Percentiles rank a stretch among this genome's conserved stretches.
Evolutionary conservation across 2,329 filamentous ascomycete species (phyloP).

Genomic region (Ascochyta viciae-villosae): DNA sequence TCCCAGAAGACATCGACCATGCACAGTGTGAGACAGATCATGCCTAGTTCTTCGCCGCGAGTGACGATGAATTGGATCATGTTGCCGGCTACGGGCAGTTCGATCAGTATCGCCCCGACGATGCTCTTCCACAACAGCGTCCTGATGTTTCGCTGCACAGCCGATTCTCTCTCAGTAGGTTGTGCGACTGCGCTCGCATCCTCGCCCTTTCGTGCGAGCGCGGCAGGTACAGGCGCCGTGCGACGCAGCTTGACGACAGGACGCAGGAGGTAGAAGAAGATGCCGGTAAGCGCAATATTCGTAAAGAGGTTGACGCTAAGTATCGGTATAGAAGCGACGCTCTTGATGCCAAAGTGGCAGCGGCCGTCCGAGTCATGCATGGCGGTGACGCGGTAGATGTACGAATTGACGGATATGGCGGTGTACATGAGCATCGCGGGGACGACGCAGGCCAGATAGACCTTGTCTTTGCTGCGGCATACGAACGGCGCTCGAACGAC

Average conservation of each 20-base stretch:
- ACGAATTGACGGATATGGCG: constrained; percentile 33
- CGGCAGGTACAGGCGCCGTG: not conserved
- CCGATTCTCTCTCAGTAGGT: constrained; percentile 6
- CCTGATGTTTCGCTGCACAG: constrained; percentile 29
- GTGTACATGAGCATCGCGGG: constrained; percentile 31
- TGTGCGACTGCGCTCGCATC: not conserved
- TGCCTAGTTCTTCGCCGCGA: constrained; percentile 44
- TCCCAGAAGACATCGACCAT: constrained; percentile 43
- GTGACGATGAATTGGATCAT: constrained; percentile 43
- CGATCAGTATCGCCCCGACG: constrained; percentile 42
- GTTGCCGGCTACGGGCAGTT: constrained; percentile 48
- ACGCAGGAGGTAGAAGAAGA: constrained; percentile 47
- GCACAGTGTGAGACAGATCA: constrained; percentile 50
- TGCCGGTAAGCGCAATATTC: constrained; percentile 43
- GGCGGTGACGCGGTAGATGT: constrained; percentile 38
- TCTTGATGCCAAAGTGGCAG: constrained; percentile 48
- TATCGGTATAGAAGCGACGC: constrained; percentile 43
- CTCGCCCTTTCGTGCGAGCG: constrained; percentile 4
- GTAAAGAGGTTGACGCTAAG: constrained; percentile 45
- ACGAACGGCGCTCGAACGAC: constrained; percentile 42
- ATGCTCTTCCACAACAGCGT: constrained; percentile 37
- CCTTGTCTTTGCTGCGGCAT: constrained; percentile 38
- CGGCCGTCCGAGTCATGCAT: constrained; percentile 35
- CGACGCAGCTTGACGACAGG: constrained; percentile 26
- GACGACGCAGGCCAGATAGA: constrained; percentile 42